A percentile compares a stretch with the other conserved stretches of the same genome.
Conservation (phyloP, 1,139 yeast genomes). For the Candida freyschussii region DNA sequence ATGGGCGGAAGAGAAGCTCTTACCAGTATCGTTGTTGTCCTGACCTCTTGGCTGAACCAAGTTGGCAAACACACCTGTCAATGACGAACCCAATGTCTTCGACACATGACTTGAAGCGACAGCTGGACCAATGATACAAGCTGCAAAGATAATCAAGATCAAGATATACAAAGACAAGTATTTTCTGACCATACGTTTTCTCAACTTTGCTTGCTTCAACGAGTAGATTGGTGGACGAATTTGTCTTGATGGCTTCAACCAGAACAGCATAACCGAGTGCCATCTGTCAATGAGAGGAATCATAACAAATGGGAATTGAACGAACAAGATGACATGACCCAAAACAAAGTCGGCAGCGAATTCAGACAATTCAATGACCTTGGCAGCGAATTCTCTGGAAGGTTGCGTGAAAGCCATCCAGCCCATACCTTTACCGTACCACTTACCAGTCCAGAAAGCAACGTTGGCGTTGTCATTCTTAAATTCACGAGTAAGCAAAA, state of each 20-base stretch:
- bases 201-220: slow-evolving; percentile 91
- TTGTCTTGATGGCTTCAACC: slow-evolving; percentile 98
- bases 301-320: slow-evolving; percentile 81
- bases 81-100: slow-evolving; percentile 31
- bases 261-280: slow-evolving; percentile 98
- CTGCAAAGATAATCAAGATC: slow-evolving; percentile 65
- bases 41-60: slow-evolving; percentile 85
- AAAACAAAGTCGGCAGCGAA: slow-evolving; percentile 95
- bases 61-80: slow-evolving; percentile 56
- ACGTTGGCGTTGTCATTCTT: slow-evolving; percentile 95
- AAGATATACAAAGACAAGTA: slow-evolving; percentile 79
- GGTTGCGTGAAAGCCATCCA: slow-evolving; percentile 97
- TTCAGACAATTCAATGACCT: slow-evolving; percentile 89
- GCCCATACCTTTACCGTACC: slow-evolving; percentile 96
- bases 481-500: slow-evolving; percentile 89
- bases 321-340: slow-evolving; percentile 84
- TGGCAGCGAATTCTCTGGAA: slow-evolving; percentile 90
- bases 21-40: slow-evolving; percentile 80
- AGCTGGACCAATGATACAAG: slow-evolving; percentile 89
- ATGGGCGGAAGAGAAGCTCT: slow-evolving; percentile 43
- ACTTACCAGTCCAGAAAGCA: slow-evolving; percentile 99
- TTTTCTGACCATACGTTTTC: slow-evolving; percentile 98
- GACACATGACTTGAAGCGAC: slow-evolving; percentile 51
- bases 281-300: slow-evolving; percentile 92
- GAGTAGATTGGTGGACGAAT: slow-evolving; percentile 99